Conservation (phyloP, 2,329 filamentous ascomycete genomes). For the Aureobasidium subglaciale region DNA sequence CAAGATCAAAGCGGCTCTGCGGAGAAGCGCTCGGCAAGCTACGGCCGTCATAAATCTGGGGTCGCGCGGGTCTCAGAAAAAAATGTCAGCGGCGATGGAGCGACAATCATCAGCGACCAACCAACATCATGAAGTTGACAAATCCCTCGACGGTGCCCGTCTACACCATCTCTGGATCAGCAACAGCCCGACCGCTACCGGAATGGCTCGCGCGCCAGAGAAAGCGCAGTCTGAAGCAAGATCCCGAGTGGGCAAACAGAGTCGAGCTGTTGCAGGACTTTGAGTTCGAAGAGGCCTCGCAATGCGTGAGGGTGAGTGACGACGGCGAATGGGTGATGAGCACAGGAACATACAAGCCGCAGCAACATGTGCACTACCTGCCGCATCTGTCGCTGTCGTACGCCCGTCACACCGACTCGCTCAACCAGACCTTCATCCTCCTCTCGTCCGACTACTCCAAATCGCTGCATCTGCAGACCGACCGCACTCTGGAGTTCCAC, state of each 20-base stretch:
- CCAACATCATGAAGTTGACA: conserved; percentile 64
- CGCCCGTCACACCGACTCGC: conserved; percentile 79
- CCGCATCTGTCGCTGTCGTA: conserved; percentile 91
- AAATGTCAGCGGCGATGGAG: conserved; percentile 9
- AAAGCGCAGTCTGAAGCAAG: conserved; percentile 86
- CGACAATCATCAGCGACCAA: background rate
- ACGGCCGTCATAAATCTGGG: background rate
- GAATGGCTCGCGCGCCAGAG: conserved; percentile 90
- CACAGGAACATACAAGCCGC: conserved; percentile 67
- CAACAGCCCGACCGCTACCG: conserved; percentile 77
- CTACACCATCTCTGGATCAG: conserved; percentile 90
- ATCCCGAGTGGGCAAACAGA: conserved; percentile 85
- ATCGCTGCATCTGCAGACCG: conserved; percentile 85
- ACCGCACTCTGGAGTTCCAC: conserved; percentile 88
- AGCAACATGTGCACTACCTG: conserved; percentile 93
- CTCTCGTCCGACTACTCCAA: conserved; percentile 90
- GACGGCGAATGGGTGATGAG: conserved; percentile 98
- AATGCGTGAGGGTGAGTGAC: conserved; percentile 81
- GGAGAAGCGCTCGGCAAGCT: conserved; percentile 3
- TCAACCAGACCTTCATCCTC: conserved; percentile 86
- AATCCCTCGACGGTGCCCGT: conserved; percentile 79
- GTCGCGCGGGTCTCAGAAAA: background rate
- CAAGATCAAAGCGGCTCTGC: conserved; percentile 2
- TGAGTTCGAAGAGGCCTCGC: conserved; percentile 91
- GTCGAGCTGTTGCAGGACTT: conserved; percentile 96